phyloP scores from a whole-genome alignment of 768 basidiomycete genomes.

The Pleurotus ostreatus region DNA sequence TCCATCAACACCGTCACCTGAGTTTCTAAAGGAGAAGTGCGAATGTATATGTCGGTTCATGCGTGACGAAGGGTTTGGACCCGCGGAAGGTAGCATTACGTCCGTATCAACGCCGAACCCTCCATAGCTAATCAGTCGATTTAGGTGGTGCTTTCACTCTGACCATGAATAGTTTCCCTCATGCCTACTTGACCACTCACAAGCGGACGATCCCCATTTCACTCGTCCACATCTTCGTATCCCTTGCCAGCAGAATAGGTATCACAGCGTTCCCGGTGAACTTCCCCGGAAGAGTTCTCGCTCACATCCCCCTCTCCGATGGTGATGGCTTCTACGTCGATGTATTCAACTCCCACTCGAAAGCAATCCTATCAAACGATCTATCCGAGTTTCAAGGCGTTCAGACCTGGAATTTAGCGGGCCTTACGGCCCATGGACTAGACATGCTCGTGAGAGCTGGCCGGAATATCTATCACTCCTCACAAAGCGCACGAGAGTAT shows the following conservation, averaged over 20 bases:
- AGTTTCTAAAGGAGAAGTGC: slow-evolving; percentile 31
- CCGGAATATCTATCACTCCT: slow-evolving; percentile 33
- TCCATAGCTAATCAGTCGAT: background rate
- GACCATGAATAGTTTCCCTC: slow-evolving; percentile 56
- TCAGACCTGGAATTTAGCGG: slow-evolving; percentile 11
- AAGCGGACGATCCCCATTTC: slow-evolving; percentile 56
- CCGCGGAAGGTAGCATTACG: background rate
- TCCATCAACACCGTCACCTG: slow-evolving; percentile 24
- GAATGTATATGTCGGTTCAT: slow-evolving; percentile 48
- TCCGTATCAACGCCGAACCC: background rate
- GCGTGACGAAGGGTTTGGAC: slow-evolving; percentile 18
- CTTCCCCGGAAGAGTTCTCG: slow-evolving; percentile 54
- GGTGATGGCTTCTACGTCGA: slow-evolving; percentile 41
- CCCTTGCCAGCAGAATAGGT: slow-evolving; percentile 47
- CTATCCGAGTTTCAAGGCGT: slow-evolving; percentile 24
- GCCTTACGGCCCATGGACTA: slow-evolving; percentile 21
- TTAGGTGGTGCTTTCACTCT: slow-evolving; percentile 35
- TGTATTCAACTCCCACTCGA: slow-evolving; percentile 36
- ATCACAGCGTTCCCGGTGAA: slow-evolving; percentile 49
- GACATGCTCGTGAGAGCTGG: slow-evolving; percentile 36
- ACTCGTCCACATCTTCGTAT: slow-evolving; percentile 54
- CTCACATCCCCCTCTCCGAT: slow-evolving; percentile 38
- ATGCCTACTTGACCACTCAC: slow-evolving; percentile 46
- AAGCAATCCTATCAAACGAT: slow-evolving; percentile 30
- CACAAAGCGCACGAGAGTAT: slow-evolving; percentile 6